A percentile compares a stretch with the other conserved stretches of the same genome.
These are phyloP conservation scores for Ceratobasidium sp. DNA, from an alignment of 1,284 basidiomycete genomes.

Conservation along the genomic window DNA sequence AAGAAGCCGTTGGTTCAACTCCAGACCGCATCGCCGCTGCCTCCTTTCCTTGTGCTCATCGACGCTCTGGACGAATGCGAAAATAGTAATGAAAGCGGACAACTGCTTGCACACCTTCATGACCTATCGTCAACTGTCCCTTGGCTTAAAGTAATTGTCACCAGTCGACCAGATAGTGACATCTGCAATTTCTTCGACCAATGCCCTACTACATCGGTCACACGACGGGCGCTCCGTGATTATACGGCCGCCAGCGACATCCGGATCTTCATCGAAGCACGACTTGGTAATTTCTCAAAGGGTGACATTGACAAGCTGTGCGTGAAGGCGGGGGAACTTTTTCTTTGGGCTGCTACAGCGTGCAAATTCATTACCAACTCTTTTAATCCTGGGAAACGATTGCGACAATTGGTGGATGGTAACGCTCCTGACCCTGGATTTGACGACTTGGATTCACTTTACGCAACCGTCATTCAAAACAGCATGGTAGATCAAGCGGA, in stretches of 20 bases:
- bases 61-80: conserved; percentile 41
- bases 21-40: background rate
- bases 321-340: conserved; percentile 9
- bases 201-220: background rate
- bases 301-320: background rate
- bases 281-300: background rate
- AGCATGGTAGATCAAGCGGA: background rate
- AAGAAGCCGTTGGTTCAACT: background rate
- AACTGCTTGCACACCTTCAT: background rate
- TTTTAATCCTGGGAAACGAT: background rate
- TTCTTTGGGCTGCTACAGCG: conserved; percentile 33
- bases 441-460: conserved; percentile 12
- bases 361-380: conserved; percentile 11
- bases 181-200: conserved; percentile 4
- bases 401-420: conserved; percentile 4
- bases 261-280: background rate
- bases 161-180: conserved; percentile 11
- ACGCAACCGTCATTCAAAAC: conserved; percentile 9
- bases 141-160: conserved; percentile 26
- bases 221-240: background rate
- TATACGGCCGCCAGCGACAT: conserved; percentile 6
- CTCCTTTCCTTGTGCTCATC: conserved; percentile 18
- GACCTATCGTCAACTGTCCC: conserved; percentile 5
- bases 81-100: conserved; percentile 15
- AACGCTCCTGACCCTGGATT: background rate